These are phyloP conservation scores for Ulmus americana DNA, from an alignment of 331 rosid genomes.

Conservation along the genomic window DNA sequence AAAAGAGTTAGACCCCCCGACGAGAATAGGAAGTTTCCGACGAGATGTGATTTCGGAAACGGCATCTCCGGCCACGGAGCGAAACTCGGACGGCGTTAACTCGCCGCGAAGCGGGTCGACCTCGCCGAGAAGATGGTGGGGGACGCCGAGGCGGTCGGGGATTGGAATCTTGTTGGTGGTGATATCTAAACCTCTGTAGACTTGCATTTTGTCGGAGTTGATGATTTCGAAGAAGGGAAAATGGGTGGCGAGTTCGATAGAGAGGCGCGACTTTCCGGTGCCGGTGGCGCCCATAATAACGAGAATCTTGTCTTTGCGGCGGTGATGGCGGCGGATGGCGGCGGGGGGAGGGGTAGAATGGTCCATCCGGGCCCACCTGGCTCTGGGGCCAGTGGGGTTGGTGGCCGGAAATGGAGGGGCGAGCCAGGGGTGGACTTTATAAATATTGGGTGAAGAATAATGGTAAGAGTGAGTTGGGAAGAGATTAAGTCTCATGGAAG, in stretches of 20 bases:
- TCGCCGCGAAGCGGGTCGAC: conserved; percentile 36
- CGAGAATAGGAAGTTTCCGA: conserved; percentile 52
- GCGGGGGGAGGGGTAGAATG: not conserved
- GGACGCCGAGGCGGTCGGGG: conserved; percentile 46
- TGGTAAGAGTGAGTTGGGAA: conserved; percentile 17
- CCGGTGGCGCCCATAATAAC: conserved; percentile 89
- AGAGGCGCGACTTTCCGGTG: conserved; percentile 72
- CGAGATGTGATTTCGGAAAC: conserved; percentile 32
- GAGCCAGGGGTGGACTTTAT: not conserved
- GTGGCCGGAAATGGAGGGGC: not conserved
- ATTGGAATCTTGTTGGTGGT: conserved; percentile 77
- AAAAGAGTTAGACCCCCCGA: conserved; percentile 86
- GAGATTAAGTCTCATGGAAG: conserved; percentile 31
- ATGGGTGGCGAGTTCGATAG: conserved; percentile 61
- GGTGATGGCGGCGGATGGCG: conserved; percentile 21
- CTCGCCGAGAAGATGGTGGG: conserved; percentile 71
- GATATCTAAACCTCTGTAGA: conserved; percentile 64
- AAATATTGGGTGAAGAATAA: not conserved
- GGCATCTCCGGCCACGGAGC: conserved; percentile 31
- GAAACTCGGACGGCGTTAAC: conserved; percentile 49
- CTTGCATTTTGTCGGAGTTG: conserved; percentile 84
- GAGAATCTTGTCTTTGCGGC: conserved; percentile 46
- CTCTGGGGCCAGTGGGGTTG: conserved; percentile 3
- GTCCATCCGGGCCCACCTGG: conserved; percentile 41
- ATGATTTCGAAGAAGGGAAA: conserved; percentile 46